These are phyloP conservation scores for Tagetes patula DNA, from an alignment of 129 eudicot species.

Conservation along the genomic window DNA sequence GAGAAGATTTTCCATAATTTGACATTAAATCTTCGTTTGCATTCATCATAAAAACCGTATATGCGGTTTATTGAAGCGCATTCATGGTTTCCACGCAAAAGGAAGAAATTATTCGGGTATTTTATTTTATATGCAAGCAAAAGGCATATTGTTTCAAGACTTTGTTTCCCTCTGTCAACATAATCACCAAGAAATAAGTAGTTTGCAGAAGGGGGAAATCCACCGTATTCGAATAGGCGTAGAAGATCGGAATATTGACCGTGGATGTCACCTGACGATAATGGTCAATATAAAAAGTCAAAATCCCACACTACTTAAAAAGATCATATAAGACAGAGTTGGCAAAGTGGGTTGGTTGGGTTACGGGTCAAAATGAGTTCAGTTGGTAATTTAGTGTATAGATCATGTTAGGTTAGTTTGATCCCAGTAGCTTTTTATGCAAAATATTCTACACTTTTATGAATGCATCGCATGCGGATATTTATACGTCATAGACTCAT, in stretches of 20 bases:
- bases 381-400: background rate
- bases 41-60: slow-evolving; percentile 52
- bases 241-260: slow-evolving; percentile 68
- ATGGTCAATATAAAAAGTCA: background rate
- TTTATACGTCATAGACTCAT: background rate
- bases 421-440: background rate
- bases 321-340: background rate
- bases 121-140: slow-evolving; percentile 50
- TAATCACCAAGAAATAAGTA: slow-evolving; percentile 62
- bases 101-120: slow-evolving; percentile 51
- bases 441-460: background rate
- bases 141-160: slow-evolving; percentile 56
- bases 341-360: background rate
- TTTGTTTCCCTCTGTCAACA: slow-evolving; percentile 62
- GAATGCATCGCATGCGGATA: background rate
- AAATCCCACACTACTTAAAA: background rate
- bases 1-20: slow-evolving; percentile 50
- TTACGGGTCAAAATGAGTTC: background rate
- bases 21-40: slow-evolving; percentile 50
- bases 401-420: background rate
- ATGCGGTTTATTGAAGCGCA: slow-evolving; percentile 52
- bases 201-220: slow-evolving; percentile 56
- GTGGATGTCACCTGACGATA: slow-evolving; percentile 54
- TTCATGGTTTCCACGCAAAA: slow-evolving; percentile 52
- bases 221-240: slow-evolving; percentile 62